Evolutionary conservation across 257 asterid genomes (phyloP), one percentile per base, ranked within the genome.

Genomic region (Voacanga thouarsii): DNA sequence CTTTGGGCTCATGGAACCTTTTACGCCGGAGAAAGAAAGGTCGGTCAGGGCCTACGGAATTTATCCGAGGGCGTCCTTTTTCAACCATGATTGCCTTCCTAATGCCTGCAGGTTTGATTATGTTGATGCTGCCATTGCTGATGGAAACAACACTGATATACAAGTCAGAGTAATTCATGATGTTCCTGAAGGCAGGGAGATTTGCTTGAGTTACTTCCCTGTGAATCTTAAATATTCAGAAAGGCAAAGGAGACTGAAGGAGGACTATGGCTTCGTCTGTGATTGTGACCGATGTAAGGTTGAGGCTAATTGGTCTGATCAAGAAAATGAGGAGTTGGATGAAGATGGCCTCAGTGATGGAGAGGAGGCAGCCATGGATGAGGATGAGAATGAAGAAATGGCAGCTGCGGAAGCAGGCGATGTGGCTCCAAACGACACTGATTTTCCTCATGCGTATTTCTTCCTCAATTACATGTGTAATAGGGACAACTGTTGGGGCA

Each of bases 71-170:
- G 97, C 97, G 0, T 90, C 99, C 37, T 90, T 96, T 70, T 91
- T 96, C 82, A 96, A 96, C 66, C 99, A 96, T n/a, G 98, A 93
- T 85, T 96, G 98, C 84, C 94, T 96, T 21, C 98, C 99, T 3
- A 96, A 92, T 86, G 98, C 96, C 10, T 96, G 99, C 80, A 84
- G 98, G 86, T 96, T 93, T 39, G 99, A 96, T 80, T 93, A 91
- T 64, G 86, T 95, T 5, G 99, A 95, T 75, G 82, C 83, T 1
- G 84, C 65, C 7, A 49, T 12, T 30, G 43, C 78, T 37, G 78
- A 68, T 79, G 53, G 51, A 11, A 78, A 75, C 37, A 94, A 89
- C 72, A 74, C 88, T 23, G 96, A 92, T 71, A 86, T 95, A 71
- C 75, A 86, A 30, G 89, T 95, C 45, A 88, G 99, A 83, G 86